A percentile compares a stretch with the other conserved stretches of the same genome.
Evolutionary conservation across 2,329 filamentous ascomycete species (phyloP).

Genomic region (Bipolaris zeicola): DNA sequence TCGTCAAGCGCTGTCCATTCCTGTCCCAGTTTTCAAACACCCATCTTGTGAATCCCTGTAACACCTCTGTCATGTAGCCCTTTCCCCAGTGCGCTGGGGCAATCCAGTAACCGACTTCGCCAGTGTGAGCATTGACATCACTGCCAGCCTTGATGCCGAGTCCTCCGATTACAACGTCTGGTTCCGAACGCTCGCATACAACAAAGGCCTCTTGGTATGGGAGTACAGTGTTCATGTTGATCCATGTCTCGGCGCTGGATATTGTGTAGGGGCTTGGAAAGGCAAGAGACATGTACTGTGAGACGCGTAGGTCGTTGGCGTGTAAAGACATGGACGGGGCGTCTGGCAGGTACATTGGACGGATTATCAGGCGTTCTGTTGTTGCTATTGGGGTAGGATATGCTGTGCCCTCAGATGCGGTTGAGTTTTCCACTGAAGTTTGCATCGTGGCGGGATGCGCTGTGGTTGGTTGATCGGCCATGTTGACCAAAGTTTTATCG

Average conservation of each 20-base stretch:
- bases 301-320: conserved; percentile 41
- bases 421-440: conserved; percentile 8
- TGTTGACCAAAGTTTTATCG: conserved; percentile 5
- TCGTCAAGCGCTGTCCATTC: conserved; percentile 30
- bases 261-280: conserved; percentile 51
- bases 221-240: conserved; percentile 30
- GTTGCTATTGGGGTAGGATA: conserved; percentile 37
- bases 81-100: conserved; percentile 45
- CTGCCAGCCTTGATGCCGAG: conserved; percentile 47
- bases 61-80: conserved; percentile 40
- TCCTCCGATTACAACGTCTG: conserved; percentile 39
- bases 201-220: conserved; percentile 26
- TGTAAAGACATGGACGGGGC: conserved; percentile 27
- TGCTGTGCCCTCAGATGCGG: conserved; percentile 10
- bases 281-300: conserved; percentile 45
- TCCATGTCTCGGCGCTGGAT: conserved; percentile 42
- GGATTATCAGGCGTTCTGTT: conserved; percentile 35
- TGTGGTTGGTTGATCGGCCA: conserved; percentile 24
- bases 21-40: conserved; percentile 35
- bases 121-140: conserved; percentile 46
- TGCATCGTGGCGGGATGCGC: conserved; percentile 21
- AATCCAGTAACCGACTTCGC: conserved; percentile 53
- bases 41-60: conserved; percentile 46
- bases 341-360: conserved; percentile 43
- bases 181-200: conserved; percentile 20